A percentile compares a stretch with the other conserved stretches of the same genome.
phyloP scores from a whole-genome alignment of 345 rosid species.

The Toxicodendron radicans region DNA sequence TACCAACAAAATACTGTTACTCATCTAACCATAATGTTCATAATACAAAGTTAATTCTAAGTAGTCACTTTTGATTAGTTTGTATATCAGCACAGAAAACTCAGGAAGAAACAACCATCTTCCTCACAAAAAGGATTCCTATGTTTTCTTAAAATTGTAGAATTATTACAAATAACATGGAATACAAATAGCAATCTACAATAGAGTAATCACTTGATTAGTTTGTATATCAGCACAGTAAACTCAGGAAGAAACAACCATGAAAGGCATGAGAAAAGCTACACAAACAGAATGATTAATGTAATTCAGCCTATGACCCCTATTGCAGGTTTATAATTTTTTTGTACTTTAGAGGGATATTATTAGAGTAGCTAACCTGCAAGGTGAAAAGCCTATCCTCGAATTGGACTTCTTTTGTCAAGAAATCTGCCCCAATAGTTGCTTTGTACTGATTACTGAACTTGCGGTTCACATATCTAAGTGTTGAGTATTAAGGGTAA shows the following conservation, averaged over 20 bases:
- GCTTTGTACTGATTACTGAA: slow-evolving; percentile 96
- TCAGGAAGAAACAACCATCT: neutral
- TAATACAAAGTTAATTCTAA: neutral
- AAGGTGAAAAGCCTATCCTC: slow-evolving; percentile 89
- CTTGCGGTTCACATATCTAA: slow-evolving; percentile 88
- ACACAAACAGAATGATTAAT: too few species aligned
- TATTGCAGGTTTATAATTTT: too few species aligned
- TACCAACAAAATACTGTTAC: neutral
- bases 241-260: neutral
- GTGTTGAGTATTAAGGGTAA: slow-evolving; percentile 10
- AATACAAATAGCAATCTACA: neutral
- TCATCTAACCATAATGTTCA: too few species aligned
- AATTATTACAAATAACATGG: neutral
- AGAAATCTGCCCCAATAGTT: slow-evolving; percentile 91
- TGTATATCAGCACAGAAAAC: too few species aligned
- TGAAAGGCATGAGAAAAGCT: neutral
- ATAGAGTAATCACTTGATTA: neutral
- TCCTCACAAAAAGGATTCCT: neutral
- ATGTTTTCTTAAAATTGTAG: neutral
- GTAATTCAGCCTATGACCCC: too few species aligned
- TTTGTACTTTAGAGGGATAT: too few species aligned
- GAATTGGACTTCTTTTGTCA: slow-evolving; percentile 85
- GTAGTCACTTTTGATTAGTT: neutral
- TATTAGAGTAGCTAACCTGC: slow-evolving; percentile 48
- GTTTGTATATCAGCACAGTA: neutral